These are phyloP conservation scores for Podospora sp. DNA, from an alignment of 495 filamentous ascomycete species.

Conservation along the genomic window DNA sequence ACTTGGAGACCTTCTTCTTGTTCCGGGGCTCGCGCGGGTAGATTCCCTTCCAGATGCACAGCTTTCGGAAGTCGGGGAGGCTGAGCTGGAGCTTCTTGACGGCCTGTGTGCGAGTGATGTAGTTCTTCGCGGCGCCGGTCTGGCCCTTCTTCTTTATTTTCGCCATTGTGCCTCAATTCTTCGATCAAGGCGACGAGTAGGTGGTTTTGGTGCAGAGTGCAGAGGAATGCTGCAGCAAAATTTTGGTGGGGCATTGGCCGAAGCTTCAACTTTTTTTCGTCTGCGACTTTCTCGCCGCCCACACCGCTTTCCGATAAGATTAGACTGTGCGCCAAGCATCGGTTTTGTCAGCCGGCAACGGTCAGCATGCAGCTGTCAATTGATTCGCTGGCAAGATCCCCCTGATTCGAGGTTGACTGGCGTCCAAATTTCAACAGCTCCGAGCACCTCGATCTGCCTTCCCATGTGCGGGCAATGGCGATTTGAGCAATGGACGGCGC, in stretches of 20 bases:
- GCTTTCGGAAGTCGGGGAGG: slow-evolving; percentile 91
- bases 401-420: slow-evolving; percentile 1
- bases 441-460: slow-evolving; percentile 9
- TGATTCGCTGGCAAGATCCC: slow-evolving; percentile 25
- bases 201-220: slow-evolving; percentile 5
- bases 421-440: slow-evolving; percentile 14
- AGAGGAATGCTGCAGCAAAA: slow-evolving; percentile 12
- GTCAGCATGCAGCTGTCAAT: slow-evolving; percentile 15
- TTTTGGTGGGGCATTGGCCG: slow-evolving; percentile 25
- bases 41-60: slow-evolving; percentile 99
- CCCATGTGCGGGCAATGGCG: slow-evolving; percentile 31
- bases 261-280: slow-evolving; percentile 42
- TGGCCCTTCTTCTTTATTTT: slow-evolving; percentile 95
- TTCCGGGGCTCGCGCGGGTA: slow-evolving; percentile 95
- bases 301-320: slow-evolving; percentile 34
- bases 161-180: slow-evolving; percentile 59
- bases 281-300: slow-evolving; percentile 33
- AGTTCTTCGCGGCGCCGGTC: slow-evolving; percentile 95
- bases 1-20: slow-evolving; percentile 95
- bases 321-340: slow-evolving; percentile 17
- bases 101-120: slow-evolving; percentile 93
- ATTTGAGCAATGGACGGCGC: slow-evolving; percentile 49
- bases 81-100: slow-evolving; percentile 97
- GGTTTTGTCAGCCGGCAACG: background rate
- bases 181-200: slow-evolving; percentile 2